Conservation (phyloP, 352 stramenopile species). For the Phytopythium cucurbitacearum region DNA sequence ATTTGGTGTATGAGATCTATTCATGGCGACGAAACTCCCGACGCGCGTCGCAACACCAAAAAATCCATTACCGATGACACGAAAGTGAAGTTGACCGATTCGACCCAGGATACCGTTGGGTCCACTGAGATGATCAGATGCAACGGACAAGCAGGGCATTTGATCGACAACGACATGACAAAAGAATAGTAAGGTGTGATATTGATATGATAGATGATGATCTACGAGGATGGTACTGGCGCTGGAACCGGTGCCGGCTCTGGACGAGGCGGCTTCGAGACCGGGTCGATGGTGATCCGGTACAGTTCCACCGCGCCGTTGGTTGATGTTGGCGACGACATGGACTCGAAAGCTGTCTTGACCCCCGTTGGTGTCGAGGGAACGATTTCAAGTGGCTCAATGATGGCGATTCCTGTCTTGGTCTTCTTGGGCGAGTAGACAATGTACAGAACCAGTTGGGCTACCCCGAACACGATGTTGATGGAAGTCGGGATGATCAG, state of each 20-base stretch:
- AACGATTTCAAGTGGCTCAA: slow-evolving; percentile 14
- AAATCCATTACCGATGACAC: too few species aligned
- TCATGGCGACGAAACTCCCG: too few species aligned
- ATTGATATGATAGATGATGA: not conserved
- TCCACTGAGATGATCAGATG: too few species aligned
- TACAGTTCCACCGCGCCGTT: slow-evolving; percentile 21
- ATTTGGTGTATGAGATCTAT: too few species aligned
- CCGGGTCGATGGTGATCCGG: slow-evolving; percentile 28
- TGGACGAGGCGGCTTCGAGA: not conserved
- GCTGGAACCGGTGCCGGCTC: not conserved
- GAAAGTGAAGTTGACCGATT: too few species aligned
- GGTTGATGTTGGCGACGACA: slow-evolving; percentile 12
- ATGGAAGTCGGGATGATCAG: slow-evolving; percentile 50
- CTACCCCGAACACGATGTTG: slow-evolving; percentile 37
- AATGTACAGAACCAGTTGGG: slow-evolving; percentile 58
- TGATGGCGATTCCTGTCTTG: not conserved
- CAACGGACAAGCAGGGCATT: too few species aligned
- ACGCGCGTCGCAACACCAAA: too few species aligned
- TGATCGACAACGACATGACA: too few species aligned
- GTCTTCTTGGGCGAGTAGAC: slow-evolving; percentile 31
- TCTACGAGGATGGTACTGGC: not conserved
- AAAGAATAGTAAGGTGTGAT: too few species aligned
- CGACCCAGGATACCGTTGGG: too few species aligned
- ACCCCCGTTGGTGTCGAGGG: not conserved
- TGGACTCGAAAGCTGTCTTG: slow-evolving; percentile 20